Conservation (phyloP, 371 early-diverging fungal species). For the Lichtheimia corymbifera region DNA sequence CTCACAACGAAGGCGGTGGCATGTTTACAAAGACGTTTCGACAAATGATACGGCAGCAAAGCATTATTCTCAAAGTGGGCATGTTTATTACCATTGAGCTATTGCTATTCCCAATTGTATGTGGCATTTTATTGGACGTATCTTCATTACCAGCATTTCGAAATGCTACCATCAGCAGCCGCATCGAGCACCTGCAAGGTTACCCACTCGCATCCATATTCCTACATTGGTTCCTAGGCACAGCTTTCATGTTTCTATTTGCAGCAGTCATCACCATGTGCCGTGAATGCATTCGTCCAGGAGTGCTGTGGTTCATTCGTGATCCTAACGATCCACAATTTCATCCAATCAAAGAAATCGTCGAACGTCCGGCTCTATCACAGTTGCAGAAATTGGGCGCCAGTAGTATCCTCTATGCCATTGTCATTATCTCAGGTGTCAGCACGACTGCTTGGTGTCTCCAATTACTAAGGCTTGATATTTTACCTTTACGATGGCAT, state of each 20-base stretch:
- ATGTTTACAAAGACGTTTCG: conserved; percentile 45
- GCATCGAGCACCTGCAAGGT: conserved; percentile 50
- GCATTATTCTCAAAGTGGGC: conserved; percentile 63
- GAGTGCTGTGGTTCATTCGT: conserved; percentile 95
- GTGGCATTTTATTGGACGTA: conserved; percentile 79
- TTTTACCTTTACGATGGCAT: conserved; percentile 56
- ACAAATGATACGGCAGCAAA: conserved; percentile 52
- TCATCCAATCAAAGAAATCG: conserved; percentile 88
- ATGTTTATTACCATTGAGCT: conserved; percentile 87
- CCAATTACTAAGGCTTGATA: conserved; percentile 17
- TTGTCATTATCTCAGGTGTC: conserved; percentile 66
- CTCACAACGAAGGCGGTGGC: neutral
- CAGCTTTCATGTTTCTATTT: conserved; percentile 90
- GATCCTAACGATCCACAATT: conserved; percentile 94
- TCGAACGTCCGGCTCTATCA: conserved; percentile 71
- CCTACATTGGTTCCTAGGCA: conserved; percentile 90
- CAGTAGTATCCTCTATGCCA: conserved; percentile 77
- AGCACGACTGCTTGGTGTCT: conserved; percentile 58
- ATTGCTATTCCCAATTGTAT: conserved; percentile 82
- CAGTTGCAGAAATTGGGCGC: conserved; percentile 81
- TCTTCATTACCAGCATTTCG: conserved; percentile 75
- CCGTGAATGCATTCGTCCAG: conserved; percentile 81
- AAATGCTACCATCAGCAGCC: conserved; percentile 52
- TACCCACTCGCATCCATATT: conserved; percentile 73
- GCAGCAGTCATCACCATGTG: conserved; percentile 74